phyloP scores from a whole-genome alignment of 2,329 filamentous ascomycete genomes.

The Pseudogymnoascus sp. region DNA sequence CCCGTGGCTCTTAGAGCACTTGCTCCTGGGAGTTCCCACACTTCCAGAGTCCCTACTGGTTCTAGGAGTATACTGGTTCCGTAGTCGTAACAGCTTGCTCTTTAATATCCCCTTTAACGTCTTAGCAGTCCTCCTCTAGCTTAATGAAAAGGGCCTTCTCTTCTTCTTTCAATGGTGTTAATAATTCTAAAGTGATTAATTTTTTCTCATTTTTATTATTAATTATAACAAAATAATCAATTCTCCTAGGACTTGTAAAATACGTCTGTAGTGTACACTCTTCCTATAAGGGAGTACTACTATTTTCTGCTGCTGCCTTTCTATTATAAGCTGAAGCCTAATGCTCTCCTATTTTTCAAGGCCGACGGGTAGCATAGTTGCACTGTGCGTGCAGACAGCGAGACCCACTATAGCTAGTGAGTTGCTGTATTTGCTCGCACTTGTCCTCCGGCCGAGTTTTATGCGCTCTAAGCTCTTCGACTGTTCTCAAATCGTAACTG shows the following conservation, averaged over 20 bases:
- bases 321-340: background rate
- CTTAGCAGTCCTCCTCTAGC: conserved; percentile 11
- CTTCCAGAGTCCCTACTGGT: too few species aligned
- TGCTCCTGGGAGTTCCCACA: too few species aligned
- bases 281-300: too few species aligned
- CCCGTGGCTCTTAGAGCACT: too few species aligned
- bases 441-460: background rate
- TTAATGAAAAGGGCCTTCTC: conserved; percentile 13
- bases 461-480: conserved; percentile 6
- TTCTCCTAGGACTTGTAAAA: background rate
- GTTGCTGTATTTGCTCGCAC: background rate
- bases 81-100: too few species aligned
- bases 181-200: background rate
- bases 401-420: background rate
- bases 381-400: background rate
- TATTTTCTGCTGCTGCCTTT: background rate
- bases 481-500: conserved; percentile 9
- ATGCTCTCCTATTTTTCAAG: background rate
- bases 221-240: conserved; percentile 11
- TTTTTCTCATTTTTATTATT: background rate
- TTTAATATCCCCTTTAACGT: background rate
- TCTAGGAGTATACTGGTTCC: too few species aligned
- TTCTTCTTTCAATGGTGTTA: background rate
- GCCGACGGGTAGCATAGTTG: background rate
- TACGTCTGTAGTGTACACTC: too few species aligned